A percentile compares a stretch with the other conserved stretches of the same genome.
These are phyloP conservation scores for Thielaviopsis euricoi DNA, from an alignment of 2,329 filamentous ascomycete genomes.

Conservation along the genomic window DNA sequence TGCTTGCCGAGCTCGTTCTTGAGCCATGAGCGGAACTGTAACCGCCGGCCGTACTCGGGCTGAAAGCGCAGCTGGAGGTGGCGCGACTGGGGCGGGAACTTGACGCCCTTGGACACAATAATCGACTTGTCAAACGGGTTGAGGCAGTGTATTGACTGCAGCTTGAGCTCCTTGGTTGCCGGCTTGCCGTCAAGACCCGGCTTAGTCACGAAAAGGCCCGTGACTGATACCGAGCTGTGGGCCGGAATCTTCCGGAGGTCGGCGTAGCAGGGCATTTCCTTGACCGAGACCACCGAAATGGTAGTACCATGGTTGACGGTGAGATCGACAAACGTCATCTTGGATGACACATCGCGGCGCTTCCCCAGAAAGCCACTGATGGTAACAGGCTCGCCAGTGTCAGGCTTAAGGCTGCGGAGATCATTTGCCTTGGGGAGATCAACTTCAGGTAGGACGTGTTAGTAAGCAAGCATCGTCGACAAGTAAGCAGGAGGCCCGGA, in stretches of 20 bases:
- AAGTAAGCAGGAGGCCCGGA: too few species aligned
- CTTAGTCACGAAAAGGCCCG: constrained; percentile 21
- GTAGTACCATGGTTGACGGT: constrained; percentile 22
- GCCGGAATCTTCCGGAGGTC: constrained; percentile 29
- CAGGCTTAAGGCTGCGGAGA: constrained; percentile 3
- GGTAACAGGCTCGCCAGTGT: constrained; percentile 8
- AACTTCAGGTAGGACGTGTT: constrained; percentile 1
- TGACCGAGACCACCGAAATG: constrained; percentile 22
- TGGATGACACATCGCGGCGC: constrained; percentile 49
- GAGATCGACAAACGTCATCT: constrained; percentile 52
- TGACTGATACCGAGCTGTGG: constrained; percentile 36
- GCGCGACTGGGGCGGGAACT: constrained; percentile 58
- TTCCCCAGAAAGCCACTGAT: constrained; percentile 58
- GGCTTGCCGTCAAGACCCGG: constrained; percentile 14
- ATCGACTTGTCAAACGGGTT: constrained; percentile 62
- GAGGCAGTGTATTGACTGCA: constrained; percentile 43
- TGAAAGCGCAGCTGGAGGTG: constrained; percentile 78
- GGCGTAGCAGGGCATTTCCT: constrained; percentile 22
- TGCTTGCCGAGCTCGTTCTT: constrained; percentile 33
- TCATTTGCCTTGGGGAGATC: constrained; percentile 5
- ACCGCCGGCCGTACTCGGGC: constrained; percentile 43
- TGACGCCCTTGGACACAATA: constrained; percentile 56
- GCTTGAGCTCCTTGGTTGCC: constrained; percentile 13
- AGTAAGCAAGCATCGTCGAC: not conserved
- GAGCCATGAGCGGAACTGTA: constrained; percentile 52